These are phyloP conservation scores for Setaria italica DNA, from an alignment of 202 grass and related monocot genomes.

Conservation along the genomic window DNA sequence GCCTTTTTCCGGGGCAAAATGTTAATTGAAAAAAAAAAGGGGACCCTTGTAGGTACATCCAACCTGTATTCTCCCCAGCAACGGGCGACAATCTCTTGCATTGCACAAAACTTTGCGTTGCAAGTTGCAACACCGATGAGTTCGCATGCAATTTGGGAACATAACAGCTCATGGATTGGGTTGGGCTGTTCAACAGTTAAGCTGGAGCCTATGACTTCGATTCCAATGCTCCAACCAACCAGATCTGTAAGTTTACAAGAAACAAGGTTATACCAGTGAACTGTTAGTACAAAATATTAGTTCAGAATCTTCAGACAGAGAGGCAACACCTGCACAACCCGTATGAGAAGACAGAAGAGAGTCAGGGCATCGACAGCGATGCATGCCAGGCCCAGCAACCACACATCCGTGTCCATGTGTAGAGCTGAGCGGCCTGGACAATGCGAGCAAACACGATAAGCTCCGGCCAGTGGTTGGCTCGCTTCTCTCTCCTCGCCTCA, in stretches of 20 bases:
- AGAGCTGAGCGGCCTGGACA: not conserved
- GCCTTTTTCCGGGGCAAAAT: not conserved
- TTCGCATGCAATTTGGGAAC: not conserved
- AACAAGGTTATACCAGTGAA: not conserved
- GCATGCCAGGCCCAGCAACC: conserved; percentile 27
- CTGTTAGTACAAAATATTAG: not conserved
- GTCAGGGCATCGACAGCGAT: not conserved
- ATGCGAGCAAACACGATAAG: conserved; percentile 27
- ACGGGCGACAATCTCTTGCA: not conserved
- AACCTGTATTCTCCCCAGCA: not conserved
- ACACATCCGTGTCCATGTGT: conserved; percentile 29
- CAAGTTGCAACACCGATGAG: not conserved
- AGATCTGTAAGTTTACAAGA: not conserved
- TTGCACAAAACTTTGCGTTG: not conserved
- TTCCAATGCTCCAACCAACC: not conserved
- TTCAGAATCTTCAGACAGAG: not conserved
- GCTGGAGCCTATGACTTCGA: not conserved
- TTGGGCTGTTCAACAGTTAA: too few relatives aligned
- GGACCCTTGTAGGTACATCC: not conserved
- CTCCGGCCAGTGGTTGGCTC: conserved; percentile 30
- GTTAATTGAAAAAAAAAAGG: too few relatives aligned
- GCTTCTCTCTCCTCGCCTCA: not conserved
- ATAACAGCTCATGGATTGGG: too few relatives aligned
- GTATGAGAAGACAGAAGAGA: not conserved
- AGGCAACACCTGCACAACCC: not conserved